Conservation (phyloP, 805 yeast genomes). For the Saturnispora gosingensis region DNA sequence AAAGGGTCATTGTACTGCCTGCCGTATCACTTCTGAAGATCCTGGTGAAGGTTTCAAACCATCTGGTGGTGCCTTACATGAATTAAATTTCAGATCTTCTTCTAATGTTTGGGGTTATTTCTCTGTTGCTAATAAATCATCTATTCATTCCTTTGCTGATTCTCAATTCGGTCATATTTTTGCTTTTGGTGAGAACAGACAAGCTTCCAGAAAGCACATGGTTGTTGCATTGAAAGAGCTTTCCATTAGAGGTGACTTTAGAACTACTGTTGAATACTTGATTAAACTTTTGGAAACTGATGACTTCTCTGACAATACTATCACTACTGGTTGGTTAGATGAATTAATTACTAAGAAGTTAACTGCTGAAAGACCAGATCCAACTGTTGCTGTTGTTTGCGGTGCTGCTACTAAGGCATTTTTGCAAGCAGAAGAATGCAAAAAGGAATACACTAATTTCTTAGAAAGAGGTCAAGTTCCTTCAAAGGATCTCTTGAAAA, state of each 20-base stretch:
- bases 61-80: slow-evolving; percentile 93
- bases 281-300: slow-evolving; percentile 93
- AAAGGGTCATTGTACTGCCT: slow-evolving; percentile 97
- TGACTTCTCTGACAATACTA: slow-evolving; percentile 91
- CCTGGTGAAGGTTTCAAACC: slow-evolving; percentile 99
- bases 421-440: slow-evolving; percentile 61
- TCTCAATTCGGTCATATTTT: slow-evolving; percentile 99
- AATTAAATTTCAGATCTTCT: slow-evolving; percentile 91
- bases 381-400: slow-evolving; percentile 81
- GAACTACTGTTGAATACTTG: slow-evolving; percentile 95
- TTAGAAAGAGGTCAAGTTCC: slow-evolving; percentile 96
- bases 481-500: slow-evolving; percentile 66
- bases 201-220: slow-evolving; percentile 97
- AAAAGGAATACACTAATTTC: slow-evolving; percentile 60
- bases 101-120: slow-evolving; percentile 99
- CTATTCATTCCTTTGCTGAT: slow-evolving; percentile 95
- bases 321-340: slow-evolving; percentile 98
- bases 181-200: slow-evolving; percentile 98
- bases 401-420: slow-evolving; percentile 98
- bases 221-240: slow-evolving; percentile 96
- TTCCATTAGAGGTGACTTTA: slow-evolving; percentile 95
- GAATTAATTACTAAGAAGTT: slow-evolving; percentile 87
- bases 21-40: slow-evolving; percentile 98
- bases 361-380: slow-evolving; percentile 96
- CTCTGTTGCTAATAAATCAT: slow-evolving; percentile 92